Percentiles rank a stretch among this genome's conserved stretches.
Conservation (phyloP, 352 stramenopile genomes). For the Globisporangium alternatum region DNA sequence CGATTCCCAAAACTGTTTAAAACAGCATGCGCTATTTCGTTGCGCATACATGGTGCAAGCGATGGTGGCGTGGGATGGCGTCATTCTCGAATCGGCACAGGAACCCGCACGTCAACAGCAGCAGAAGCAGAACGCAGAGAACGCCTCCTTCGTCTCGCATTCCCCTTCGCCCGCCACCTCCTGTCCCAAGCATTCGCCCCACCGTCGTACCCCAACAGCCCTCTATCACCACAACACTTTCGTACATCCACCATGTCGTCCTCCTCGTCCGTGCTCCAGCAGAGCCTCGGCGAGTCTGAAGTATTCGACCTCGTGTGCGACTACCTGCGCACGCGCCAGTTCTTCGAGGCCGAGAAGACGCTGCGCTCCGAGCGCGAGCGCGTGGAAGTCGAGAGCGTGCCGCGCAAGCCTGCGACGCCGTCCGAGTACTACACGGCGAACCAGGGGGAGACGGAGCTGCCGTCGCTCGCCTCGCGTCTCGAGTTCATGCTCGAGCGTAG, state of each 20-base stretch:
- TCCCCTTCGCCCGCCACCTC: not conserved
- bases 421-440: slow-evolving; percentile 35
- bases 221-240: not conserved
- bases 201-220: slow-evolving; percentile 1
- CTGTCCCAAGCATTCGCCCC: slow-evolving; percentile 1
- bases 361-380: slow-evolving; percentile 68
- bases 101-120: slow-evolving; percentile 7
- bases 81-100: slow-evolving; percentile 20
- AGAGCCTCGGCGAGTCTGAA: slow-evolving; percentile 78
- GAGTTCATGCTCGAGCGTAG: slow-evolving; percentile 81
- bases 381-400: slow-evolving; percentile 21
- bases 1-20: not conserved
- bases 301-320: slow-evolving; percentile 88
- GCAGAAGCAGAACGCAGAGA: slow-evolving; percentile 4
- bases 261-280: slow-evolving; percentile 62
- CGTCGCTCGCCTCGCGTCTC: slow-evolving; percentile 55
- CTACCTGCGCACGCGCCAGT: slow-evolving; percentile 84
- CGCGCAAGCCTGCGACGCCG: slow-evolving; percentile 13
- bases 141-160: not conserved
- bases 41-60: slow-evolving; percentile 13
- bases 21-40: not conserved
- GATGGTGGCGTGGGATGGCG: not conserved
- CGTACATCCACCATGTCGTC: slow-evolving; percentile 35
- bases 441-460: slow-evolving; percentile 26
- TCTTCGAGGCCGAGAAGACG: slow-evolving; percentile 79